A percentile compares a stretch with the other conserved stretches of the same genome.
Conservation (phyloP, 169 alveolate genomes). For the Perkinsus marinus region DNA sequence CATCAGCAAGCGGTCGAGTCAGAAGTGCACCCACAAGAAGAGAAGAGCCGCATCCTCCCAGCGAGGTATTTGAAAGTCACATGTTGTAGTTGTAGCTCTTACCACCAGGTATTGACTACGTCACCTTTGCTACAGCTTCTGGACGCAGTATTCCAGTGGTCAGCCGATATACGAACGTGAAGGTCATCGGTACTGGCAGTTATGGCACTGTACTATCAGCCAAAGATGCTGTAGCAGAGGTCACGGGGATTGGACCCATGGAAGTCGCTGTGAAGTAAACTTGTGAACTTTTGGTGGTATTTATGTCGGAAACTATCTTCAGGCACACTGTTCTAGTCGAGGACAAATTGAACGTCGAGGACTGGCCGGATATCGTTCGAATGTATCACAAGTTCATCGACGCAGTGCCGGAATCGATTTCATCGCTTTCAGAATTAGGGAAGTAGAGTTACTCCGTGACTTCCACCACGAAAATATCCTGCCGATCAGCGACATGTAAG, state of each 20-base stretch:
- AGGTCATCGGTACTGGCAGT: not conserved
- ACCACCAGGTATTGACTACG: not conserved
- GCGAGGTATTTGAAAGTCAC: not conserved
- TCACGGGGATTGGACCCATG: not conserved
- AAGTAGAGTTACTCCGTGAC: not conserved
- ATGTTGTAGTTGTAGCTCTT: not conserved
- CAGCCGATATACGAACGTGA: not conserved
- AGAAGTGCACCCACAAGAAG: not conserved
- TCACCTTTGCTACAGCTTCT: not conserved
- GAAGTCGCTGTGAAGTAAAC: not conserved
- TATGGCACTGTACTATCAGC: not conserved
- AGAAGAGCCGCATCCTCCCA: not conserved
- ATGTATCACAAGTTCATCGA: not conserved
- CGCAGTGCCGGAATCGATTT: not conserved
- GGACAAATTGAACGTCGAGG: not conserved
- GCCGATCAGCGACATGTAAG: not conserved
- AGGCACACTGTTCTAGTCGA: not conserved
- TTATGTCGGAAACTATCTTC: not conserved
- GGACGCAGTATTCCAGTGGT: not conserved
- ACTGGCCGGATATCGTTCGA: not conserved
- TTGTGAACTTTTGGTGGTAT: not conserved
- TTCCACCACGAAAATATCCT: not conserved
- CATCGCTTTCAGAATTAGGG: not conserved
- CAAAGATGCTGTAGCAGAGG: not conserved
- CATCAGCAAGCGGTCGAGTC: not conserved